Base-by-base conservation (phyloP, 2,329 filamentous ascomycete genomes). In the Lasiodiplodia sp. region DNA sequence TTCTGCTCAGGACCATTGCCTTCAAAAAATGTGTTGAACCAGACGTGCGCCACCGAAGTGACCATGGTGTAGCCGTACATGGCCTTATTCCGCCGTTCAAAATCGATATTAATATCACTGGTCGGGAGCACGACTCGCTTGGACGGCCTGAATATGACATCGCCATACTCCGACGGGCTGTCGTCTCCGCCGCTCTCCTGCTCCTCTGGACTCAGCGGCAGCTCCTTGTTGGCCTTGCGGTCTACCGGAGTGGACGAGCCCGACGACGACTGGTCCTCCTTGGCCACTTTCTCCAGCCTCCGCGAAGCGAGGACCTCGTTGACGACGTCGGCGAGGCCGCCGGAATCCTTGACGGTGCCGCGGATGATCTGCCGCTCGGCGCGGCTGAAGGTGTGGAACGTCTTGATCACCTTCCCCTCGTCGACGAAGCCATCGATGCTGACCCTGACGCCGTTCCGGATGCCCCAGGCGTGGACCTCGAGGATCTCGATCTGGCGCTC, bases 11-110 rank as follows among this genome's bases (percentile, higher is more conserved):
- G 90, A 0, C 92, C 91, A 23, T 87, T 83, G 55, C 94, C 94
- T 81, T 98, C 96, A 74, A 98, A 98, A 80, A 90, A 98, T 1
- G 90, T 85, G 76, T 99, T 99, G 84, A 97, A 97, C 96, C 96
- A 99, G 18, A 97, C 92, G 75, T 98, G 95, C 0, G 94, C 94
- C 11, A 98, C 90, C 0, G 94, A 90, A 0, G 95, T 97, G 3
- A 97, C 93, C 90, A 98, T 93, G 0, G 93, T 94, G 0, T 93
- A 91, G 7, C 86, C 86, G 74, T 92, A 92, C 4, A 88, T 87
- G 1, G 92, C 89, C 75, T 91, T 92, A 80, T 94, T 97, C 44
- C 94, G 89, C 8, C 93, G 88, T 81, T 98, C 94, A 28, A 97
- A 89, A 62, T 94, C 90, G 72, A 98, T 92, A 78, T 97, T 97